phyloP scores from a whole-genome alignment of 2,329 filamentous ascomycete species.

The Colletotrichum zoysiae region DNA sequence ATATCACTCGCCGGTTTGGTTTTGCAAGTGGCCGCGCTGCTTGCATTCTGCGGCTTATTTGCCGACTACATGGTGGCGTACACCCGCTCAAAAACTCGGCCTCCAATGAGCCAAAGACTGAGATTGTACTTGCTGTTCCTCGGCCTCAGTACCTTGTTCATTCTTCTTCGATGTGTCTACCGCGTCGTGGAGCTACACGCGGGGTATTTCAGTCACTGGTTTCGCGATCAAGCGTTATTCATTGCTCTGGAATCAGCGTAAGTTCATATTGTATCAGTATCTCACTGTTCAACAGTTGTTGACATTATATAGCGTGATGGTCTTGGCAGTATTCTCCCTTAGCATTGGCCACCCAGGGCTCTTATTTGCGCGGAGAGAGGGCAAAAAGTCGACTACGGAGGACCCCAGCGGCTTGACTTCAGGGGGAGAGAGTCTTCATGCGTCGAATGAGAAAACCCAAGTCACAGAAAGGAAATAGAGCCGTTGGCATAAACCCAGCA shows the following conservation, averaged over 20 bases:
- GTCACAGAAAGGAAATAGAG: neutral
- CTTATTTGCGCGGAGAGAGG: neutral
- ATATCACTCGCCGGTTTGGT: conserved; percentile 64
- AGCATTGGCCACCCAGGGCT: conserved; percentile 33
- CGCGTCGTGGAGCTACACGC: conserved; percentile 69
- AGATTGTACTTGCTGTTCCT: conserved; percentile 63
- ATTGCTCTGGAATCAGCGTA: conserved; percentile 57
- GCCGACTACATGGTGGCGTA: conserved; percentile 55
- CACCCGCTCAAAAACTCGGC: conserved; percentile 45
- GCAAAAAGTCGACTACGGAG: no score
- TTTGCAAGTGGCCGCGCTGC: conserved; percentile 64
- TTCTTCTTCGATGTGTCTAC: conserved; percentile 69
- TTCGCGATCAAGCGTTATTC: conserved; percentile 58
- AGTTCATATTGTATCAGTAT: conserved; percentile 9
- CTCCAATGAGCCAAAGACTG: conserved; percentile 52
- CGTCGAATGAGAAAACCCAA: no score
- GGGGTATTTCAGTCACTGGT: conserved; percentile 65
- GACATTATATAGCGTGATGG: conserved; percentile 24
- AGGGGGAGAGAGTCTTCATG: neutral
- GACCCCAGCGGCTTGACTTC: neutral
- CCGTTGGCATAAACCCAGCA: neutral
- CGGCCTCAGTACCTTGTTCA: conserved; percentile 63
- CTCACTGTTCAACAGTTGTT: neutral
- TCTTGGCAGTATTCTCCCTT: conserved; percentile 22
- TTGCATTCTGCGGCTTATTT: conserved; percentile 58